These are phyloP conservation scores for Conoideocrella luteorostrata DNA, from an alignment of 2,329 filamentous ascomycete genomes.

Conservation along the genomic window DNA sequence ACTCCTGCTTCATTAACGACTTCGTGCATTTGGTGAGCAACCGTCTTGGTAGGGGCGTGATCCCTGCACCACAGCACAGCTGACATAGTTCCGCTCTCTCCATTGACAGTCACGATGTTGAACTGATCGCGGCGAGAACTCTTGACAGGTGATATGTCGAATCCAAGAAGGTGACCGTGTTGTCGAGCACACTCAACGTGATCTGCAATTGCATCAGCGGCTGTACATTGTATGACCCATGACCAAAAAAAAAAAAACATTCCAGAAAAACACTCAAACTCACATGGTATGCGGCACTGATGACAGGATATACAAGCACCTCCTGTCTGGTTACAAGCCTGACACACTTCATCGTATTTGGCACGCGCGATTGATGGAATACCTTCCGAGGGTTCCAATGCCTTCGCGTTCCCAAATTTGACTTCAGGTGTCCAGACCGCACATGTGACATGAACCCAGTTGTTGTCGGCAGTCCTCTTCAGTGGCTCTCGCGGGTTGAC, in stretches of 20 bases:
- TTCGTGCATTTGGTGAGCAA: conserved; percentile 75
- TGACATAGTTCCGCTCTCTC: conserved; percentile 76
- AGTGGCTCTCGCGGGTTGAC: conserved; percentile 80
- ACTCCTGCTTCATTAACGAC: conserved; percentile 61
- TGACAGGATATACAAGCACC: conserved; percentile 83
- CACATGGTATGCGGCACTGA: conserved; percentile 55
- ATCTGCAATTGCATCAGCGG: too few relatives aligned
- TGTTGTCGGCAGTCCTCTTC: conserved; percentile 92
- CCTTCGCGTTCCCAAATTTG: conserved; percentile 80
- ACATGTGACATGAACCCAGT: conserved; percentile 95
- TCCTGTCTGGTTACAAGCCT: conserved; percentile 66
- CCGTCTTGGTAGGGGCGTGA: conserved; percentile 65
- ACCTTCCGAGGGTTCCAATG: conserved; percentile 81
- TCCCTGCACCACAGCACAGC: conserved; percentile 89
- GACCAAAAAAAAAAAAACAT: too few relatives aligned
- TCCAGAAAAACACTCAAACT: conserved; percentile 23
- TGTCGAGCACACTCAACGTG: conserved; percentile 90
- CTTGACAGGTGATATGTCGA: conserved; percentile 87
- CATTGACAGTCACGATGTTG: conserved; percentile 72
- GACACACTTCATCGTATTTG: conserved; percentile 73
- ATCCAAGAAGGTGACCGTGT: conserved; percentile 75
- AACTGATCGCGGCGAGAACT: conserved; percentile 76
- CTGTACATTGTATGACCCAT: too few relatives aligned
- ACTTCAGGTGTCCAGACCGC: conserved; percentile 89
- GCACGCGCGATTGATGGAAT: conserved; percentile 72